Percentiles rank a stretch among this genome's conserved stretches.
These are phyloP conservation scores for Chlorella sp. DNA, from an alignment of 139 green algal genomes.

Conservation along the genomic window DNA sequence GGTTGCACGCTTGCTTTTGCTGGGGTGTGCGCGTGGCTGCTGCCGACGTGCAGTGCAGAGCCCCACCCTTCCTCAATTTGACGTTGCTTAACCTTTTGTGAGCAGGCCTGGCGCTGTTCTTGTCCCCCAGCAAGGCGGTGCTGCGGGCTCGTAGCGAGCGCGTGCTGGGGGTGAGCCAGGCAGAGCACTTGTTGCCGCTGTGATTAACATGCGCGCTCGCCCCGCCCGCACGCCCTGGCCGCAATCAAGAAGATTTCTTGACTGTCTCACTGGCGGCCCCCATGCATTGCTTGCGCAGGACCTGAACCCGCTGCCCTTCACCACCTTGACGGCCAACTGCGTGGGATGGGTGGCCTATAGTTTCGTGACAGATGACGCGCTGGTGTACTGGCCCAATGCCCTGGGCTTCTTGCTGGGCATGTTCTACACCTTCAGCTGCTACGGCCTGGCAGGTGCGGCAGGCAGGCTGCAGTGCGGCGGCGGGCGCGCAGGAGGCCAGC, in stretches of 20 bases:
- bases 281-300: constrained; percentile 41
- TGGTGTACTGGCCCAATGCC: constrained; percentile 57
- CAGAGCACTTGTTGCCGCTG: too few relatives aligned
- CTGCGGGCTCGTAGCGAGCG: constrained; percentile 39
- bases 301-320: constrained; percentile 75
- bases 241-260: too few relatives aligned
- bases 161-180: constrained; percentile 31
- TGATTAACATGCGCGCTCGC: too few relatives aligned
- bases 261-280: too few relatives aligned
- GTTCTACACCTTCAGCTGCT: constrained; percentile 58
- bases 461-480: too few relatives aligned
- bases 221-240: too few relatives aligned
- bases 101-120: constrained; percentile 5
- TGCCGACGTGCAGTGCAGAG: not conserved
- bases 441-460: constrained; percentile 36
- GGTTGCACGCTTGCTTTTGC: too few relatives aligned
- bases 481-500: too few relatives aligned
- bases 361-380: constrained; percentile 50
- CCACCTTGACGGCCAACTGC: constrained; percentile 64
- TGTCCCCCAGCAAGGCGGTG: constrained; percentile 30
- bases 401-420: constrained; percentile 52
- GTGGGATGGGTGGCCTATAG: constrained; percentile 66
- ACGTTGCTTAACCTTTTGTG: not conserved
- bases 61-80: too few relatives aligned
- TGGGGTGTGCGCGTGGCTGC: not conserved